These are phyloP conservation scores for Pseudopyricularia javanii DNA, from an alignment of 2,329 filamentous ascomycete species.

Conservation along the genomic window DNA sequence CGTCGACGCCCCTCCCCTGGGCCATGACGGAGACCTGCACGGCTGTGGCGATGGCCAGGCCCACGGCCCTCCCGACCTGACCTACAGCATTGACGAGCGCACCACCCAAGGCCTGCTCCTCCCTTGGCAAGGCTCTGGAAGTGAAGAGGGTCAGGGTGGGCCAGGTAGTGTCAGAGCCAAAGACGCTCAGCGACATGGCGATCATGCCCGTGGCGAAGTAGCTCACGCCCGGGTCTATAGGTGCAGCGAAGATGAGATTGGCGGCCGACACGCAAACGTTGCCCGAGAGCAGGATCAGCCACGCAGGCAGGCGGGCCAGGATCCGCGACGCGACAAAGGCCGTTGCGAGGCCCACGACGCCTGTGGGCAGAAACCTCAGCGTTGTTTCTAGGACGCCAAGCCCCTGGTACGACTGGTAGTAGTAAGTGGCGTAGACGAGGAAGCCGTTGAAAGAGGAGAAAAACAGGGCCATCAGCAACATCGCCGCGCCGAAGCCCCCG, in stretches of 20 bases:
- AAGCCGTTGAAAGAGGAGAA: slow-evolving; percentile 58
- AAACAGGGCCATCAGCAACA: slow-evolving; percentile 54
- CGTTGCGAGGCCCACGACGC: slow-evolving; percentile 44
- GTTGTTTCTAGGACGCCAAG: slow-evolving; percentile 53
- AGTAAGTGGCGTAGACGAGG: slow-evolving; percentile 56
- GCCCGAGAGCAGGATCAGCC: slow-evolving; percentile 44
- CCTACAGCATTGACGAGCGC: slow-evolving; percentile 56
- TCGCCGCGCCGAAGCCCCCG: slow-evolving; percentile 46
- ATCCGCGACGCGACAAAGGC: slow-evolving; percentile 42
- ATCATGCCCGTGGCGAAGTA: slow-evolving; percentile 59
- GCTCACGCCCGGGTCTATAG: slow-evolving; percentile 44
- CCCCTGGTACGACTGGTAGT: slow-evolving; percentile 55
- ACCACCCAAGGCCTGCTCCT: slow-evolving; percentile 56
- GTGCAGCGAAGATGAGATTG: slow-evolving; percentile 47
- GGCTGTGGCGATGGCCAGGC: slow-evolving; percentile 51
- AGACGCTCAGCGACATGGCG: slow-evolving; percentile 52
- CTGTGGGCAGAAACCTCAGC: slow-evolving; percentile 55
- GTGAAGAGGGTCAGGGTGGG: slow-evolving; percentile 55
- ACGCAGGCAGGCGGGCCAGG: slow-evolving; percentile 44
- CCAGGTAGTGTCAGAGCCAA: slow-evolving; percentile 56
- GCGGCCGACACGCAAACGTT: slow-evolving; percentile 38
- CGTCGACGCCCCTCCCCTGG: slow-evolving; percentile 24
- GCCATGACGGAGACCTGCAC: slow-evolving; percentile 52
- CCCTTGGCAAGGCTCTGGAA: slow-evolving; percentile 45
- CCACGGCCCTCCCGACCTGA: slow-evolving; percentile 53